phyloP scores from a whole-genome alignment of 306 rosid species.

The Prunus armeniaca region DNA sequence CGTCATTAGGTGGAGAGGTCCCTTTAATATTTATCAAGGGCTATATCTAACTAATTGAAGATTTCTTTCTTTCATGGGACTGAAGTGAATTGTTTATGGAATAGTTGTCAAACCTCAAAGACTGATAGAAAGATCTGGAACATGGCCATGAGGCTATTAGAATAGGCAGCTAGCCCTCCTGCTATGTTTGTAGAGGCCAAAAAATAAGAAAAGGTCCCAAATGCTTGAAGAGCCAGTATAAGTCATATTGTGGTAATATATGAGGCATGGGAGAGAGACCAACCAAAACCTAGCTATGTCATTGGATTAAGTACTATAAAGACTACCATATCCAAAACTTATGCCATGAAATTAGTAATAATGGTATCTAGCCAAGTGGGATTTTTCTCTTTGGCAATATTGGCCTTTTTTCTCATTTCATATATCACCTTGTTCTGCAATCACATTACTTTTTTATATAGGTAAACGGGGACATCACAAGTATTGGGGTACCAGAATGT shows the following conservation, averaged over 20 bases:
- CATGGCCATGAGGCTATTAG: not conserved
- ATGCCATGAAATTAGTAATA: not conserved
- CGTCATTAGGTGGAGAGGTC: not conserved
- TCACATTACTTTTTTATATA: constrained; percentile 40
- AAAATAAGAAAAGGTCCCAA: not conserved
- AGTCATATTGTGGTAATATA: not conserved
- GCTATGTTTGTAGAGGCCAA: not conserved
- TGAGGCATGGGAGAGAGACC: not conserved
- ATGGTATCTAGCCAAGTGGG: not conserved
- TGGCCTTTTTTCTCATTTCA: constrained; percentile 8
- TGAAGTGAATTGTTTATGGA: not conserved
- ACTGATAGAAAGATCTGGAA: not conserved
- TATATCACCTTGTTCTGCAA: constrained; percentile 9
- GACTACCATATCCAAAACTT: not conserved
- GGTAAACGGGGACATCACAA: constrained; percentile 95
- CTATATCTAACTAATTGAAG: not conserved
- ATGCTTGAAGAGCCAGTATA: not conserved
- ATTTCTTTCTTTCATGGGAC: not conserved
- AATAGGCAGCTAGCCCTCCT: not conserved
- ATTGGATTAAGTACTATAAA: not conserved
- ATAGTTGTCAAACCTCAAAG: not conserved
- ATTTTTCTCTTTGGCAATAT: not conserved
- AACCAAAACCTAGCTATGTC: not conserved
- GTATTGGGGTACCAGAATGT: constrained; percentile 94
- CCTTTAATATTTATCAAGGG: too few relatives aligned